Percentiles rank a stretch among this genome's conserved stretches.
Conservation (phyloP, 768 basidiomycete species). For the Mycena rosella region DNA sequence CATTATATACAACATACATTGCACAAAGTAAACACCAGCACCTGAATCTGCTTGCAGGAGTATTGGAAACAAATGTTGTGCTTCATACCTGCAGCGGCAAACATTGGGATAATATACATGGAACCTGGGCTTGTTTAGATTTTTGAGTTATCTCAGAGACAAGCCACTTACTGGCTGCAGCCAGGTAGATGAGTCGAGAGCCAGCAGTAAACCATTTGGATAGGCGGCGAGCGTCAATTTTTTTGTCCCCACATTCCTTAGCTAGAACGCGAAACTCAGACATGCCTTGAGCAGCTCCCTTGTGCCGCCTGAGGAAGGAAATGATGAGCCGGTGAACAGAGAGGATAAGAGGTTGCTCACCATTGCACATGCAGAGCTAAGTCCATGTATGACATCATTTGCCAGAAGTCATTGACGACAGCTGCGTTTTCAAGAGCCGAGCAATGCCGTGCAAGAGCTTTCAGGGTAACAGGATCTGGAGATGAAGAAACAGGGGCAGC, state of each 20-base stretch:
- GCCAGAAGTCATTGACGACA: background rate
- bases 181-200: background rate
- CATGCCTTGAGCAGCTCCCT: background rate
- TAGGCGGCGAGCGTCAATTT: background rate
- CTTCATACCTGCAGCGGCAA: constrained; percentile 7
- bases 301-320: background rate
- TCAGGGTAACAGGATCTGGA: no score
- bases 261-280: background rate
- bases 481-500: no score
- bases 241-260: background rate
- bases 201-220: background rate
- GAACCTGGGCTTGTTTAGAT: background rate
- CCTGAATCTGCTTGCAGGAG: background rate
- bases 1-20: background rate
- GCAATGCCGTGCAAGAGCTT: background rate
- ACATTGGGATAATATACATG: background rate
- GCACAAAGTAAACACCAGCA: background rate
- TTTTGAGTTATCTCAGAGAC: no score
- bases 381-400: background rate
- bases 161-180: background rate
- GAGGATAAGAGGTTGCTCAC: background rate
- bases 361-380: constrained; percentile 1
- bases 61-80: background rate
- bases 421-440: background rate
- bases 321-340: no score